Percentiles rank a stretch among this genome's conserved stretches.
phyloP scores from a whole-genome alignment of 1,284 basidiomycete species.

The Boletus hoseneyae region DNA sequence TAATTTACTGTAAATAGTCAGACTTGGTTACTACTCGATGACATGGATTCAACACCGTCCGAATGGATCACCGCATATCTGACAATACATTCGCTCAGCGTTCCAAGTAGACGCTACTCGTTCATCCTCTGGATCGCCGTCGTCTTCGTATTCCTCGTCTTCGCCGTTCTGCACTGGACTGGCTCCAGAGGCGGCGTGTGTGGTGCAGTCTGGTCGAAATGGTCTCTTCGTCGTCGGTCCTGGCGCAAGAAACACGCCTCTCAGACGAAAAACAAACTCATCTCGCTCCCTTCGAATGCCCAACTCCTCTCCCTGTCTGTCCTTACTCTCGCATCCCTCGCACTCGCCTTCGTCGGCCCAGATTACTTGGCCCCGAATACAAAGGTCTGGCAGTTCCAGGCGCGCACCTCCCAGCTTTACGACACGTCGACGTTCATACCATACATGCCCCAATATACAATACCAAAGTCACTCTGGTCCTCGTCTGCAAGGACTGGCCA shows the following conservation, averaged over 20 bases:
- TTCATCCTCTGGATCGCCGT: constrained; percentile 54
- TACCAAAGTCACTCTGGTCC: constrained; percentile 78
- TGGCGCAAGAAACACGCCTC: constrained; percentile 32
- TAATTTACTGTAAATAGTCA: no score
- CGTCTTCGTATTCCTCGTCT: constrained; percentile 39
- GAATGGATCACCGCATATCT: constrained; percentile 59
- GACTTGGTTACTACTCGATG: background rate
- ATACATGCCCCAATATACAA: constrained; percentile 54
- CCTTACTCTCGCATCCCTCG: constrained; percentile 42
- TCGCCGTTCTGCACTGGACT: constrained; percentile 41
- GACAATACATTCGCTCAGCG: constrained; percentile 49
- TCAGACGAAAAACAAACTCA: constrained; percentile 30
- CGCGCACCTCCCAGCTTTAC: constrained; percentile 14
- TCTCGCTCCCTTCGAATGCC: constrained; percentile 59
- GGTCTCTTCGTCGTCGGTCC: constrained; percentile 52
- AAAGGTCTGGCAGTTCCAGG: constrained; percentile 41
- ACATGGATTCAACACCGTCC: constrained; percentile 38
- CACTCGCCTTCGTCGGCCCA: constrained; percentile 60
- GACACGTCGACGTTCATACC: constrained; percentile 30
- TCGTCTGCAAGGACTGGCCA: constrained; percentile 70
- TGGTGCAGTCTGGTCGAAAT: constrained; percentile 52
- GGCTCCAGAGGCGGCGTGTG: constrained; percentile 41
- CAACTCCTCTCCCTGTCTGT: constrained; percentile 48
- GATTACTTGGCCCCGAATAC: constrained; percentile 69
- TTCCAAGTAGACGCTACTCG: constrained; percentile 51